Evolutionary conservation across 2,329 filamentous ascomycete species (phyloP).

Genomic region (Sclerotinia minor): DNA sequence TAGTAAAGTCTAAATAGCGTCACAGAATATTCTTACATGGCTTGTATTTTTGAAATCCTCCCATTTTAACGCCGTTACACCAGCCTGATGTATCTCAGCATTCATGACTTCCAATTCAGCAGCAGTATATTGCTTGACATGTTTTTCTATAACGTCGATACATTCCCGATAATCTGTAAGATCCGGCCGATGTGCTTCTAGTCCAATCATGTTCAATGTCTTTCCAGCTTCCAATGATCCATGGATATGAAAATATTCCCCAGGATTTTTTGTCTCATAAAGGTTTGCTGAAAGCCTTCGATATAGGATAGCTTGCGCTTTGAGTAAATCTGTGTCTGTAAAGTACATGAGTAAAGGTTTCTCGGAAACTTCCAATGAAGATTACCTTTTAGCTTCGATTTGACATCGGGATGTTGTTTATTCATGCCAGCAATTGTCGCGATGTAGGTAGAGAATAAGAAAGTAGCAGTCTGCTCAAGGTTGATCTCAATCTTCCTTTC

Average conservation of each 20-base stretch:
- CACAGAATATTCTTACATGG: slow-evolving; percentile 47
- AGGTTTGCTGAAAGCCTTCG: slow-evolving; percentile 71
- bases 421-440: slow-evolving; percentile 55
- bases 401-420: slow-evolving; percentile 50
- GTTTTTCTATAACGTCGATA: slow-evolving; percentile 58
- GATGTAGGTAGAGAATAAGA: slow-evolving; percentile 59
- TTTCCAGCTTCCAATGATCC: slow-evolving; percentile 71
- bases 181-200: slow-evolving; percentile 61
- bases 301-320: slow-evolving; percentile 70
- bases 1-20: neutral
- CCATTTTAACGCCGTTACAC: slow-evolving; percentile 58
- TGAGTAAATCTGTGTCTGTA: slow-evolving; percentile 68
- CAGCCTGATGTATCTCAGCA: slow-evolving; percentile 56
- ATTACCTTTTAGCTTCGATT: slow-evolving; percentile 47
- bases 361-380: neutral
- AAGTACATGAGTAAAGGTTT: neutral
- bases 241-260: slow-evolving; percentile 74
- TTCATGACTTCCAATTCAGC: slow-evolving; percentile 61
- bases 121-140: slow-evolving; percentile 55
- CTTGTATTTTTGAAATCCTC: slow-evolving; percentile 59
- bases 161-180: slow-evolving; percentile 60
- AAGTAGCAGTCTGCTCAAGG: slow-evolving; percentile 55
- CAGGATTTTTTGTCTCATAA: slow-evolving; percentile 64
- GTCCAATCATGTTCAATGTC: slow-evolving; percentile 68
- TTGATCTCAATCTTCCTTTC: slow-evolving; percentile 51